These are phyloP conservation scores for Gloeophyllum trabeum DNA, from an alignment of 768 basidiomycete species.

Conservation along the genomic window DNA sequence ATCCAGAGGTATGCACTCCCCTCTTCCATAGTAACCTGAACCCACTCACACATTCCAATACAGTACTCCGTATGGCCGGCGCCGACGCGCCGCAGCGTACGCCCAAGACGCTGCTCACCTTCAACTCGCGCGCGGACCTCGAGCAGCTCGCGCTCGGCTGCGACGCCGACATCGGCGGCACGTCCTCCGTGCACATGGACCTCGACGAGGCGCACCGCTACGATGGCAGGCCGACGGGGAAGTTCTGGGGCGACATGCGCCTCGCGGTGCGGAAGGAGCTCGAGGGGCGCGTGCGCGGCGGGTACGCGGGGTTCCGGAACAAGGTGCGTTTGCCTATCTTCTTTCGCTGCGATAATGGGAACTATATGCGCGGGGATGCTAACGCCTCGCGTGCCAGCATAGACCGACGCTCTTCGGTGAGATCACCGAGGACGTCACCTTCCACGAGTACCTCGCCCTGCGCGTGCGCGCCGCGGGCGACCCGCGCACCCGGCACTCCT, in stretches of 20 bases:
- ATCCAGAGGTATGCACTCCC: constrained; percentile 25
- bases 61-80: constrained; percentile 50
- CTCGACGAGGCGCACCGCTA: constrained; percentile 37
- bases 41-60: not conserved
- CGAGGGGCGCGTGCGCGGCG: constrained; percentile 61
- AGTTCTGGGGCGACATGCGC: constrained; percentile 76
- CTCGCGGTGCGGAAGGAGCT: constrained; percentile 57
- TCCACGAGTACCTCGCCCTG: constrained; percentile 71
- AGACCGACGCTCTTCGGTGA: constrained; percentile 84
- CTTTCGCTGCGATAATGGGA: not conserved
- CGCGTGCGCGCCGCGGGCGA: constrained; percentile 73
- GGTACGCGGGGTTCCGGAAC: constrained; percentile 87
- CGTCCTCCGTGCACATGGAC: constrained; percentile 67
- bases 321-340: constrained; percentile 35
- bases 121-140: constrained; percentile 50
- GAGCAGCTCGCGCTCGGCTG: constrained; percentile 66
- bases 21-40: constrained; percentile 1
- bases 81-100: constrained; percentile 47
- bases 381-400: constrained; percentile 30
- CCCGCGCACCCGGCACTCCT: constrained; percentile 67
- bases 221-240: constrained; percentile 40
- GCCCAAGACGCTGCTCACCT: constrained; percentile 55
- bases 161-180: constrained; percentile 83
- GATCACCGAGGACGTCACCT: constrained; percentile 72
- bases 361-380: not conserved